Evolutionary conservation across 2,329 filamentous ascomycete species (phyloP), one percentile per base, ranked within the genome.

Genomic region (Cercospora zeae-maydis): DNA sequence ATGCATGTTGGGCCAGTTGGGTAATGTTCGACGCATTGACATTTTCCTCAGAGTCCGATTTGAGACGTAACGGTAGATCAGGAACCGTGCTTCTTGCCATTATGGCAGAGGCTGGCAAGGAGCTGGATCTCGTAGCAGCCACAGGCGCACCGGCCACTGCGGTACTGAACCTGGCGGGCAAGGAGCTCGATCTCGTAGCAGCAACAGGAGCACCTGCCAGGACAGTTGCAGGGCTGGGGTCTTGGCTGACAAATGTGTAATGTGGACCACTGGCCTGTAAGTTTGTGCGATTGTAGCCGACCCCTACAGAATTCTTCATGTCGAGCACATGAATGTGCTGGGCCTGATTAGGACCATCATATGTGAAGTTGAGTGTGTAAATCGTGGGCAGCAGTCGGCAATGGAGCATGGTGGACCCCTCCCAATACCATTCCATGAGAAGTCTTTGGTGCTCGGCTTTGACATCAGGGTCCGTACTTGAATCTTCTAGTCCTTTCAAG

Each of bases 391-490:
- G n/a, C 2, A 55, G 34, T 21, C 59, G 42, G 42, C 63, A 66
- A 7, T 39, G 42, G 1, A 66, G 37, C 16, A 61, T 31, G 5
- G 61, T 66, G 4, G 61, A 53, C 30, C 51, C 34, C 5, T 45
- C 57, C 19, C 58, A 58, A 11, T 59, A 63, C 61, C 61, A 63
- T n/a, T 66, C 58, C 34, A 63, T 61, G 14, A 63, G 49, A n/a
- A 31, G 8, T 11, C 14, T 27, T 34, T 47, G 10, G 16, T 16
- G 33, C 21, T 39, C 19, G 27, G 24, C 39, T 8, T 39, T 13
- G 36, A n/a, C 24, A n/a, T n/a, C n/a, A n/a, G n/a, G n/a, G n/a
- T n/a, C n/a, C n/a, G n/a, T n/a, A n/a, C n/a, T n/a, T n/a, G n/a
- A n/a, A n/a, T n/a, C n/a, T n/a, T n/a, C n/a, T n/a, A n/a, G n/a